Evolutionary conservation across 345 rosid genomes (phyloP).

Genomic region (Aquilaria malaccensis): DNA sequence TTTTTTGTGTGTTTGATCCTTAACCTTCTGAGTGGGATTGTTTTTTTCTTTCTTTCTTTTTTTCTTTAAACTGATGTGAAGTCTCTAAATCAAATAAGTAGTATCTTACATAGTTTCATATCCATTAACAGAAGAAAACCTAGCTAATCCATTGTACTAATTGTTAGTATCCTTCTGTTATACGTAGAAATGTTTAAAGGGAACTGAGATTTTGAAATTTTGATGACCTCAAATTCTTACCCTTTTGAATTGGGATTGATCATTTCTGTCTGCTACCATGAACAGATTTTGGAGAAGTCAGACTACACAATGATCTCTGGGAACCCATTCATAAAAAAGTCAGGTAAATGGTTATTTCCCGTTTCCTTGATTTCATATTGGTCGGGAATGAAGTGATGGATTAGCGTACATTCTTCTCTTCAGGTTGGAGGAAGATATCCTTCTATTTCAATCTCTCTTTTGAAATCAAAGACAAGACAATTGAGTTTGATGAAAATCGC

Average conservation of each 20-base stretch:
- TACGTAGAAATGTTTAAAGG: too few species aligned
- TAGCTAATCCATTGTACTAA: background rate
- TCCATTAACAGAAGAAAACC: background rate
- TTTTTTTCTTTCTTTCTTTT: background rate
- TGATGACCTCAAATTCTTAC: too few species aligned
- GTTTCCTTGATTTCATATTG: background rate
- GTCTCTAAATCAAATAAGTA: too few species aligned
- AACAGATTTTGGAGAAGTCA: slow-evolving; percentile 84
- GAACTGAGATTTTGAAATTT: too few species aligned
- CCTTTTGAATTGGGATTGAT: too few species aligned
- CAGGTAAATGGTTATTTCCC: slow-evolving; percentile 40
- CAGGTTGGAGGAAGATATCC: slow-evolving; percentile 98
- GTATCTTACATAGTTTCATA: background rate
- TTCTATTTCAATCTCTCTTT: slow-evolving; percentile 87
- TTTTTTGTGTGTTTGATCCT: background rate
- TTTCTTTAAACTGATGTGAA: too few species aligned
- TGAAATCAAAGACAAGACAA: slow-evolving; percentile 83
- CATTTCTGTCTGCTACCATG: slow-evolving; percentile 10
- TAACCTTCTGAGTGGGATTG: too few species aligned
- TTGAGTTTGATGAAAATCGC: slow-evolving; percentile 80
- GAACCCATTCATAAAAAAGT: slow-evolving; percentile 74
- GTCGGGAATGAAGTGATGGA: slow-evolving; percentile 10
- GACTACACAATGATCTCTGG: slow-evolving; percentile 90
- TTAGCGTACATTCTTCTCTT: slow-evolving; percentile 2
- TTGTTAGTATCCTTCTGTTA: too few species aligned